Evolutionary conservation across 345 rosid species (phyloP).

Genomic region (Clausena lansium): DNA sequence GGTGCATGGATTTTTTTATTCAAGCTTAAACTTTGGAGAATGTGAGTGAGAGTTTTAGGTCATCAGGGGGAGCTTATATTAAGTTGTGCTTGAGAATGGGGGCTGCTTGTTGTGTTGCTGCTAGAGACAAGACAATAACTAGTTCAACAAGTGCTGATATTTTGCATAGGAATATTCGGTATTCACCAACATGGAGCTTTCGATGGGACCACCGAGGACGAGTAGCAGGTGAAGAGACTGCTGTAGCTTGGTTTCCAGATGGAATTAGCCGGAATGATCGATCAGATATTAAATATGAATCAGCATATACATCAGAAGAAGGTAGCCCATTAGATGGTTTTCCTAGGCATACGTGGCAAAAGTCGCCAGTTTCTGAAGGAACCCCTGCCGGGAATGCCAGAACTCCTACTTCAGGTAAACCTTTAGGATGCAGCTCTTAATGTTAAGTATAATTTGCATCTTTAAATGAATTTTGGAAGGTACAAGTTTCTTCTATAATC

Average conservation of each 20-base stretch:
- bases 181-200: slow-evolving; percentile 92
- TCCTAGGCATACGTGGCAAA: slow-evolving; percentile 52
- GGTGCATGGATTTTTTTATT: slow-evolving; percentile 7
- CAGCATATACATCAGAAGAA: slow-evolving; percentile 60
- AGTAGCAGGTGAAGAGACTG: slow-evolving; percentile 91
- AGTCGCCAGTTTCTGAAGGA: slow-evolving; percentile 66
- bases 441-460: background rate
- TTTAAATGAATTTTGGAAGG: background rate
- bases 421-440: background rate
- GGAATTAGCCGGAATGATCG: slow-evolving; percentile 50
- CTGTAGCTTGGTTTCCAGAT: slow-evolving; percentile 71
- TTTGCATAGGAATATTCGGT: slow-evolving; percentile 61
- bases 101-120: slow-evolving; percentile 94
- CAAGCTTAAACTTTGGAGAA: slow-evolving; percentile 11
- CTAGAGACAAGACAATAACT: slow-evolving; percentile 79
- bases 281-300: slow-evolving; percentile 57
- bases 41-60: slow-evolving; percentile 26
- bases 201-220: slow-evolving; percentile 96
- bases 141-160: slow-evolving; percentile 54
- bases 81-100: slow-evolving; percentile 59
- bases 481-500: background rate
- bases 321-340: slow-evolving; percentile 63
- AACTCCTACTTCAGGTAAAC: slow-evolving; percentile 73
- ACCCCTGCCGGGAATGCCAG: slow-evolving; percentile 23
- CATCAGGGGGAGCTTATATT: slow-evolving; percentile 18